Conservation (phyloP, 768 basidiomycete genomes). For the Termitomyces sp. region DNA sequence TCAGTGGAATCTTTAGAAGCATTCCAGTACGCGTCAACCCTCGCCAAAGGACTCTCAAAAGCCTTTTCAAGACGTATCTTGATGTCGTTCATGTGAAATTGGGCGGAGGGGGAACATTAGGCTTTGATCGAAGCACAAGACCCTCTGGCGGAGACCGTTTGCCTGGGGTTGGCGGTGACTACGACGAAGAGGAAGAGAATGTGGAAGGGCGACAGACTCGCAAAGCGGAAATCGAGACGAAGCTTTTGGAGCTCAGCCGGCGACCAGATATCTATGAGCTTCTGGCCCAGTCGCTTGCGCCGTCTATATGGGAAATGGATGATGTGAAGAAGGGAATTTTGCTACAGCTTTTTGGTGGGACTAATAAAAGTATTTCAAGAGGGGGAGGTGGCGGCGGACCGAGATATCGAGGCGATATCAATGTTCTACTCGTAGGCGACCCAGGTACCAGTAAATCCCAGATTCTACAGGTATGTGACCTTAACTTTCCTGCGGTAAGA, state of each 20-base stretch:
- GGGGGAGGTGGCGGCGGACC: constrained; percentile 97
- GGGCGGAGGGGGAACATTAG: constrained; percentile 64
- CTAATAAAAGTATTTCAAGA: constrained; percentile 89
- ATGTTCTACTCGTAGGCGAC: constrained; percentile 94
- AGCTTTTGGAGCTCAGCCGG: constrained; percentile 65
- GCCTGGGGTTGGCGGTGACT: constrained; percentile 66
- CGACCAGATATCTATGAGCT: constrained; percentile 83
- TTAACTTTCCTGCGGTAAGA: neutral
- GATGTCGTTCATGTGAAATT: constrained; percentile 91
- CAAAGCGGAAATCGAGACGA: constrained; percentile 74
- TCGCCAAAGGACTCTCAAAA: constrained; percentile 85
- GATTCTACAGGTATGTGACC: constrained; percentile 68
- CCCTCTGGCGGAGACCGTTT: constrained; percentile 61
- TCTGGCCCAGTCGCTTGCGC: constrained; percentile 80
- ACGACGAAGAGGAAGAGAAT: constrained; percentile 57
- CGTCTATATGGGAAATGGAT: constrained; percentile 97
- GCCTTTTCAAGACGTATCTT: constrained; percentile 95
- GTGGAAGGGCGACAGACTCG: constrained; percentile 37
- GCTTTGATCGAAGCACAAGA: constrained; percentile 75
- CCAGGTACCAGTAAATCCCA: constrained; percentile 97
- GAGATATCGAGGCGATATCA: constrained; percentile 96
- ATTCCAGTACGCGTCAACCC: constrained; percentile 95
- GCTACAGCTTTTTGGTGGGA: constrained; percentile 94
- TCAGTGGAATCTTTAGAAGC: constrained; percentile 93
- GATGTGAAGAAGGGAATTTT: constrained; percentile 99